phyloP scores from a whole-genome alignment of 2,329 filamentous ascomycete species.

The Colletotrichum theobromicola region DNA sequence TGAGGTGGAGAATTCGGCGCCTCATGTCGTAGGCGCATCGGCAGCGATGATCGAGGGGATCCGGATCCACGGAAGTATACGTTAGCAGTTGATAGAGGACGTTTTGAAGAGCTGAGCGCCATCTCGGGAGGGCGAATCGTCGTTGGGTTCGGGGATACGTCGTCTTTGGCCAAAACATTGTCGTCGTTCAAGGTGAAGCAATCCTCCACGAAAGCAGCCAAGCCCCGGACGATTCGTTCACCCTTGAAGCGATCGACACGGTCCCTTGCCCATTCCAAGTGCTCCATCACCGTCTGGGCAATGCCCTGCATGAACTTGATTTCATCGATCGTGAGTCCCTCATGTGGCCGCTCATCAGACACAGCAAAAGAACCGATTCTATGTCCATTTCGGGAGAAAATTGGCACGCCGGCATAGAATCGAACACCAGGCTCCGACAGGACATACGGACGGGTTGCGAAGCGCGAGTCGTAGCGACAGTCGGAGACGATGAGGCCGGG shows the following conservation, averaged over 20 bases:
- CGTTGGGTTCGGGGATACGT: neutral
- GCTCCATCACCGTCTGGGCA: conserved; percentile 61
- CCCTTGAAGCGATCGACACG: conserved; percentile 57
- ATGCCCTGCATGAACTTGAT: conserved; percentile 62
- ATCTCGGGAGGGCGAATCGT: conserved; percentile 9
- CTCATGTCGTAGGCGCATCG: neutral
- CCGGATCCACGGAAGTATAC: neutral
- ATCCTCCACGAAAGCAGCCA: conserved; percentile 60
- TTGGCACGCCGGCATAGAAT: conserved; percentile 57
- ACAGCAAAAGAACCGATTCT: conserved; percentile 67
- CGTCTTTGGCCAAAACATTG: neutral
- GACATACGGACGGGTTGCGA: conserved; percentile 36
- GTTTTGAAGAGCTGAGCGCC: neutral
- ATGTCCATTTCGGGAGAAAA: conserved; percentile 57
- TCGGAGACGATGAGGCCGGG: conserved; percentile 34
- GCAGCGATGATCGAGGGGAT: neutral
- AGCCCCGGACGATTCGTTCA: conserved; percentile 58
- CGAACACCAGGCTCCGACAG: conserved; percentile 34
- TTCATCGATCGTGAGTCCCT: conserved; percentile 52
- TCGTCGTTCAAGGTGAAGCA: conserved; percentile 34
- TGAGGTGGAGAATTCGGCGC: neutral
- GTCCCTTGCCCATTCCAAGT: conserved; percentile 61
- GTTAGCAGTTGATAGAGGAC: conserved; percentile 4
- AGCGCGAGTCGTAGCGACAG: conserved; percentile 35
- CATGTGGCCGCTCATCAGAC: conserved; percentile 60